phyloP scores from a whole-genome alignment of 257 asterid genomes.

The Nicotiana benthamiana region DNA sequence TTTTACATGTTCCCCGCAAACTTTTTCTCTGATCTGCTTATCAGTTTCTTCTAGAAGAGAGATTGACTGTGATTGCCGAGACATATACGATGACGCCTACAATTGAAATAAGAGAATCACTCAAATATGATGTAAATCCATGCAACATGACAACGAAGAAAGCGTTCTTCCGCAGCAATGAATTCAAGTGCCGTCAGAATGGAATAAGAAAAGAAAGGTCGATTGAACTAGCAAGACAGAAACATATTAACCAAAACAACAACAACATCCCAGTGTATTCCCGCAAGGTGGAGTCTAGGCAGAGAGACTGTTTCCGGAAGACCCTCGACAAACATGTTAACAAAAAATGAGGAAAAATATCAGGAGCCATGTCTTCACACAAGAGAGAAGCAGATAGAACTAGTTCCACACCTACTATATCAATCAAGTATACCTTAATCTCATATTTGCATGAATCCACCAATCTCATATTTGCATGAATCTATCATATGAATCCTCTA shows the following conservation, averaged over 20 bases:
- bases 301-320: too few species aligned
- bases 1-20: slow-evolving; percentile 64
- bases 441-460: not conserved
- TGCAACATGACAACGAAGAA: not conserved
- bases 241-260: not conserved
- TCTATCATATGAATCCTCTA: not conserved
- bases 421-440: not conserved
- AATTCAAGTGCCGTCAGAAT: not conserved
- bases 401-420: not conserved
- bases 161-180: not conserved
- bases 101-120: slow-evolving; percentile 2
- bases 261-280: too few species aligned
- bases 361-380: not conserved
- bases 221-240: not conserved
- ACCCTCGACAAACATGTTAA: not conserved
- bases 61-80: slow-evolving; percentile 70
- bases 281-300: too few species aligned
- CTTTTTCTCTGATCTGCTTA: slow-evolving; percentile 68
- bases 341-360: not conserved
- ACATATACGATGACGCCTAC: slow-evolving; percentile 79
- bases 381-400: not conserved
- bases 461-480: not conserved
- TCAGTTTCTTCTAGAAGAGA: slow-evolving; percentile 85
- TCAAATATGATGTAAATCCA: not conserved
- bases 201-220: not conserved